These are phyloP conservation scores for Actinomortierella ambigua DNA, from an alignment of 371 early-diverging fungal genomes.

Conservation along the genomic window DNA sequence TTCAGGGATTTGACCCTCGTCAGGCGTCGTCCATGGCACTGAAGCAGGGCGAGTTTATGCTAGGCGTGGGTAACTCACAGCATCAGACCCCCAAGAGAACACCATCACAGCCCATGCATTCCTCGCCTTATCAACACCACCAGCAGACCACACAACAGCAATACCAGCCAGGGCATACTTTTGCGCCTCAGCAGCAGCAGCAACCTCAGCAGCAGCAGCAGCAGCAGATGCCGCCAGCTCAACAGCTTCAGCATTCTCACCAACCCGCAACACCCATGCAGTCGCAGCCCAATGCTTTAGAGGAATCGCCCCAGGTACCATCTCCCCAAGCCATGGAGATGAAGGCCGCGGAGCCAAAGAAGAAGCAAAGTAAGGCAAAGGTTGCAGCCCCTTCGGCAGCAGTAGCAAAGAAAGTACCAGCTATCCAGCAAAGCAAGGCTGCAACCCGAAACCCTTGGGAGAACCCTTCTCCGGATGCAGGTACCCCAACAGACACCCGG, in stretches of 20 bases:
- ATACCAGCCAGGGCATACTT: slow-evolving; percentile 32
- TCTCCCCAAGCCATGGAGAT: slow-evolving; percentile 22
- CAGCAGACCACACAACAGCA: slow-evolving; percentile 44
- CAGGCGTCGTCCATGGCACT: slow-evolving; percentile 21
- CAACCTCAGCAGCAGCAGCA: slow-evolving; percentile 32
- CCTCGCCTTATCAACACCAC: slow-evolving; percentile 37
- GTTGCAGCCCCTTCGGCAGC: slow-evolving; percentile 18
- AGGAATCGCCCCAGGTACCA: slow-evolving; percentile 39
- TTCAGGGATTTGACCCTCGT: slow-evolving; percentile 28
- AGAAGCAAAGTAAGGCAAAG: slow-evolving; percentile 28
- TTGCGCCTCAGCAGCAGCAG: slow-evolving; percentile 19
- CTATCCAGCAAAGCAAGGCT: slow-evolving; percentile 2
- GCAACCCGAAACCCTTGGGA: slow-evolving; percentile 8
- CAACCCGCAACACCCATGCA: slow-evolving; percentile 33
- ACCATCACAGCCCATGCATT: slow-evolving; percentile 32
- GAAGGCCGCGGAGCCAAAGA: slow-evolving; percentile 26
- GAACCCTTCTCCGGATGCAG: slow-evolving; percentile 26
- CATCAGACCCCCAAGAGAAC: slow-evolving; percentile 1
- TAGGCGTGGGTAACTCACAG: slow-evolving; percentile 18
- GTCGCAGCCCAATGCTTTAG: slow-evolving; percentile 32
- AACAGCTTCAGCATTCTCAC: slow-evolving; percentile 30
- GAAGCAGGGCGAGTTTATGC: slow-evolving; percentile 33
- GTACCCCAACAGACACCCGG: slow-evolving; percentile 9
- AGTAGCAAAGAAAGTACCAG: slow-evolving; percentile 18
- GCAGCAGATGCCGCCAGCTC: slow-evolving; percentile 26